Evolutionary conservation across 805 yeast species (phyloP).

Genomic region (Saccharomycopsis sp.): DNA sequence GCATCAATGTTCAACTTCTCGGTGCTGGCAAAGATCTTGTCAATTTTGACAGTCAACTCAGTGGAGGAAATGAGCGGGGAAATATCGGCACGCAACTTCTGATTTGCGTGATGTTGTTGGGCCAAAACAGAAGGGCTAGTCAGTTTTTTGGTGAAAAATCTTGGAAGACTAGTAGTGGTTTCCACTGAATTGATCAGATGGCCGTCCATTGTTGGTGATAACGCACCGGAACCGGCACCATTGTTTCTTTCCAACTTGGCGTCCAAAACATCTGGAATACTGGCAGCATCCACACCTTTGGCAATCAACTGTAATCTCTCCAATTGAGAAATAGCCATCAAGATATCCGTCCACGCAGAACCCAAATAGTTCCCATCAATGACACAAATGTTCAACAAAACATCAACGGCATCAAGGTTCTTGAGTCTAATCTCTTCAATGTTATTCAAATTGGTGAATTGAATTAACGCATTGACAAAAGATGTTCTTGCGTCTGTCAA

Average conservation of each 20-base stretch:
- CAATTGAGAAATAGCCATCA: slow-evolving; percentile 78
- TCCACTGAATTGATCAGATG: slow-evolving; percentile 50
- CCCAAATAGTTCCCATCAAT: slow-evolving; percentile 68
- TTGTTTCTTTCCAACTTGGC: slow-evolving; percentile 55
- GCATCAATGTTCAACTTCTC: slow-evolving; percentile 72
- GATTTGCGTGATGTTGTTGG: slow-evolving; percentile 61
- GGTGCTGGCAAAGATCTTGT: slow-evolving; percentile 78
- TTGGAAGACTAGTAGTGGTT: slow-evolving; percentile 39
- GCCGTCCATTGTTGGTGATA: too few species aligned
- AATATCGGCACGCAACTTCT: slow-evolving; percentile 50
- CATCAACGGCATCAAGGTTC: slow-evolving; percentile 71
- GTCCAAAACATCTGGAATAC: slow-evolving; percentile 65
- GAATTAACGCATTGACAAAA: slow-evolving; percentile 82
- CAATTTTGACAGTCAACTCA: slow-evolving; percentile 71
- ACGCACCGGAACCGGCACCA: slow-evolving; percentile 30
- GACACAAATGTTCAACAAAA: slow-evolving; percentile 67
- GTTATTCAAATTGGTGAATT: slow-evolving; percentile 74
- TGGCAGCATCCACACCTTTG: slow-evolving; percentile 74
- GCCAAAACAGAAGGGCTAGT: slow-evolving; percentile 49
- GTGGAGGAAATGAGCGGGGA: slow-evolving; percentile 52
- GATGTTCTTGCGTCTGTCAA: slow-evolving; percentile 80
- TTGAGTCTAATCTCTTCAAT: slow-evolving; percentile 68
- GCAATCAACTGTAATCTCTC: slow-evolving; percentile 85
- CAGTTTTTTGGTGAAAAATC: slow-evolving; percentile 21
- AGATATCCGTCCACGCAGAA: slow-evolving; percentile 76